Base-by-base conservation (phyloP, 208 protist species). In the Trypanosoma brucei region DNA sequence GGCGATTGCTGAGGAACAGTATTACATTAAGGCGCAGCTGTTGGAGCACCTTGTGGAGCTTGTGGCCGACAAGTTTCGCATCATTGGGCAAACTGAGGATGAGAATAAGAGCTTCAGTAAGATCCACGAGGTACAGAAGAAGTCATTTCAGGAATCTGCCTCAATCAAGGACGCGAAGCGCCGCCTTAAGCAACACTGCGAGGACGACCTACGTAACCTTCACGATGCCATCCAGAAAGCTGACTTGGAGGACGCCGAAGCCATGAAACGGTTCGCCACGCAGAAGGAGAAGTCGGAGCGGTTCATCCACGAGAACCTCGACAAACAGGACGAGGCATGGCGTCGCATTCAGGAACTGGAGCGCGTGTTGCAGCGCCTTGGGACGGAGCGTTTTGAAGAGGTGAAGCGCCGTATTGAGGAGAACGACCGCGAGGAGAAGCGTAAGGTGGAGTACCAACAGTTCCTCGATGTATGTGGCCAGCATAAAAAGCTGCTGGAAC, bases 21-120 rank as follows among this genome's bases (percentile, higher is more conserved):
- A 54, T n/a, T 54, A 54, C 50, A 54, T 54, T n/a, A 54, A 54
- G 50, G 50, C 50, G n/a, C 50, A 54, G 50, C 50, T 54, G 50
- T n/a, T 54, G 9, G 50, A 54, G 50, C 50, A 54, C 50, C 50
- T 54, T 34, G 50, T 54, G 11, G 50, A 54, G 50, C 50, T 54
- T 34, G 50, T 54, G 50, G 50, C 50, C n/a, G 50, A 54, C 50
- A 54, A 54, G n/a, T 54, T 54, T n/a, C 50, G 50, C n/a, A 54
- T 54, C 50, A 54, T 54, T 54, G 50, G 50, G 9, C 50, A 54
- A 34, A 54, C 50, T n/a, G 50, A 54, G 50, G 50, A 54, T 34
- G 50, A 54, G n/a, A 54, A 54, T n/a, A 54, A 54, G 50, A 6
- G 6, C 6, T 54, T 54, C n/a, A 33, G 9, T n/a, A 54, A 54